These are phyloP conservation scores for Rhizoclosmatium globosum DNA, from an alignment of 192 early-diverging fungal genomes.

Conservation along the genomic window DNA sequence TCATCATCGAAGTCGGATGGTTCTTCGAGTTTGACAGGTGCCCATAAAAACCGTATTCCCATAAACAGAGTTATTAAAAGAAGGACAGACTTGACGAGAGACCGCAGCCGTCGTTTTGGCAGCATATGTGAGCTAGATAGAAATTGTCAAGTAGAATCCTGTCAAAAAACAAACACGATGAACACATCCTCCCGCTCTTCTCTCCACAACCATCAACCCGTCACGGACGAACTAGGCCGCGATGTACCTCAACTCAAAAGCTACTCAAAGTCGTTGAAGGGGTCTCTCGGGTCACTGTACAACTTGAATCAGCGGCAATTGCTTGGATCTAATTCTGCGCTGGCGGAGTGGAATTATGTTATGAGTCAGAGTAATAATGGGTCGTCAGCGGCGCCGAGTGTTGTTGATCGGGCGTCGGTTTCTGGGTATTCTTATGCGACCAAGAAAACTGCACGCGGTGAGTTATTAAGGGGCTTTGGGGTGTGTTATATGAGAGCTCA, in stretches of 20 bases:
- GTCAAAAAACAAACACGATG: constrained; percentile 16
- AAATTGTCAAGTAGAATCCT: neutral
- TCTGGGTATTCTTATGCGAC: constrained; percentile 31
- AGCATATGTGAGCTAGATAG: too few relatives aligned
- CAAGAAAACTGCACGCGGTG: constrained; percentile 15
- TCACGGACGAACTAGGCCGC: constrained; percentile 10
- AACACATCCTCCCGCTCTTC: constrained; percentile 14
- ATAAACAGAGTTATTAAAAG: too few relatives aligned
- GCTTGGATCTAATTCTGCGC: neutral
- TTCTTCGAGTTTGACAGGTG: neutral
- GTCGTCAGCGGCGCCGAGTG: constrained; percentile 8
- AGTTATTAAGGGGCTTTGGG: too few relatives aligned
- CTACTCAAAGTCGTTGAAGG: neutral
- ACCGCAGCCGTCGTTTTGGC: too few relatives aligned
- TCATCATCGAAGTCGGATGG: neutral
- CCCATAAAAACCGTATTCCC: neutral
- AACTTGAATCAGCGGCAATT: neutral
- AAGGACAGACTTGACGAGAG: too few relatives aligned
- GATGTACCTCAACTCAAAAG: neutral
- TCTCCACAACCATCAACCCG: neutral
- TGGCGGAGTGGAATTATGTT: constrained; percentile 29
- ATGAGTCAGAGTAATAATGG: neutral
- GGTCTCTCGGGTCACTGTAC: constrained; percentile 23
- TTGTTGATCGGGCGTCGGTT: constrained; percentile 14
- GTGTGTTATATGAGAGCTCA: neutral